Base-by-base conservation (phyloP, 306 rosid species). In the Gastrolobium villosum region DNA sequence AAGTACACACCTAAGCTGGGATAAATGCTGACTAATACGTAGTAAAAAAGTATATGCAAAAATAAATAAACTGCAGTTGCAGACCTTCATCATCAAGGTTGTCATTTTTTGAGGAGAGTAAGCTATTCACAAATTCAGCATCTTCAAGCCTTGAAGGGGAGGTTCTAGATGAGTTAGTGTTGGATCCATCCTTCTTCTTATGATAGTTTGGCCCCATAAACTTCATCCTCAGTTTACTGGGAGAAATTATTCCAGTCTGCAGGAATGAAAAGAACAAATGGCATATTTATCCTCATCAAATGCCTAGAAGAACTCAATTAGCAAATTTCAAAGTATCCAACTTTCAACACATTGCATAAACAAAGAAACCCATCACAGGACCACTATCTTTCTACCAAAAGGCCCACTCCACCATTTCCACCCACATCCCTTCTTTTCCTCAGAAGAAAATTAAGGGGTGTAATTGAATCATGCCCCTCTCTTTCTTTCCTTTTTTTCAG, bases 191-290 rank as follows among this genome's bases (percentile, higher is more conserved):
- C 77, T 90, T 94, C 86, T 88, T 94, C 44, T 78, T 87, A 46
- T 72, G 84, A 71, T 88, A 69, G 69, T 88, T 97, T 79, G 96
- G 81, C 11, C 97, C 97, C 78, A 90, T 86, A 6, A 92, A 92
- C 84, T 94, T 94, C 99, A 94, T 92, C 83, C 97, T 88, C 28
- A 94, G 86, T 78, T 94, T 94, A 79, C 97, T 92, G 0, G 99
- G 99, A 82, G 99, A 94, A 83, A 94, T 94, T 60, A 94, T 88
- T 82, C 97, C 99, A 54, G 84, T 78, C 99, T 94, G 90, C 84
- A 87, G 30, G 14, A 44, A 15, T 53, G 44, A 53, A 53, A 45
- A 30, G 5, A 34, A 11, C 5, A 78, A 14, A 80, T 9, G 13
- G 31, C 66, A 76, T 6, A 40, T 7, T 44, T 46, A 55, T 31